phyloP scores from a whole-genome alignment of 805 yeast genomes.

The Candida parachauliodes region DNA sequence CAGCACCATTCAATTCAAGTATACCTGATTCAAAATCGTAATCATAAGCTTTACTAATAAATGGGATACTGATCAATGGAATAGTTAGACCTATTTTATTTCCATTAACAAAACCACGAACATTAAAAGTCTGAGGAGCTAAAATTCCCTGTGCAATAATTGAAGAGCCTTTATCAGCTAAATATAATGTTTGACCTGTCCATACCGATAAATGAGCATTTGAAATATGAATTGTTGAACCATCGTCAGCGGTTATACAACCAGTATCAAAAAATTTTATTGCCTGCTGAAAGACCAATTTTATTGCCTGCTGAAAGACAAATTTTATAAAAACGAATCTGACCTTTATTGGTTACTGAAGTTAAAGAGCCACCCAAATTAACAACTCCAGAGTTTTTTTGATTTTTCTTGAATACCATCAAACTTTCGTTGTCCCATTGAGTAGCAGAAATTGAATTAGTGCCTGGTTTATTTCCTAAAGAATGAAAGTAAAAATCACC shows the following conservation, averaged over 20 bases:
- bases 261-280: conserved; percentile 20
- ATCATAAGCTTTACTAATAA: conserved; percentile 1
- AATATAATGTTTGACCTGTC: conserved; percentile 15
- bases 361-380: conserved; percentile 13
- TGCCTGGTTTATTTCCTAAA: conserved; percentile 14
- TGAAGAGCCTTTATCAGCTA: conserved; percentile 16
- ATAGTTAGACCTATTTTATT: conserved; percentile 16
- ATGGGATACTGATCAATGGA: conserved; percentile 8
- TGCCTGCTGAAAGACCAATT: conserved; percentile 17
- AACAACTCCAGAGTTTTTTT: conserved; percentile 11
- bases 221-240: conserved; percentile 13
- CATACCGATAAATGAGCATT: conserved; percentile 14
- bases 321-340: conserved; percentile 25
- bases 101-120: conserved; percentile 24
- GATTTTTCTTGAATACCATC: conserved; percentile 13
- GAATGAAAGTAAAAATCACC: conserved; percentile 22
- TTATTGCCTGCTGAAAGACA: too few species aligned
- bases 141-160: conserved; percentile 14
- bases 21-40: conserved; percentile 17
- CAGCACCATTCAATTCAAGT: conserved; percentile 14
- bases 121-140: conserved; percentile 16
- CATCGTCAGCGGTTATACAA: conserved; percentile 17
- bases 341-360: conserved; percentile 20
- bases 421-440: conserved; percentile 17
- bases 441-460: conserved; percentile 11